Percentiles rank a stretch among this genome's conserved stretches.
These are phyloP conservation scores for Candida alai DNA, from an alignment of 805 yeast genomes.

Conservation along the genomic window DNA sequence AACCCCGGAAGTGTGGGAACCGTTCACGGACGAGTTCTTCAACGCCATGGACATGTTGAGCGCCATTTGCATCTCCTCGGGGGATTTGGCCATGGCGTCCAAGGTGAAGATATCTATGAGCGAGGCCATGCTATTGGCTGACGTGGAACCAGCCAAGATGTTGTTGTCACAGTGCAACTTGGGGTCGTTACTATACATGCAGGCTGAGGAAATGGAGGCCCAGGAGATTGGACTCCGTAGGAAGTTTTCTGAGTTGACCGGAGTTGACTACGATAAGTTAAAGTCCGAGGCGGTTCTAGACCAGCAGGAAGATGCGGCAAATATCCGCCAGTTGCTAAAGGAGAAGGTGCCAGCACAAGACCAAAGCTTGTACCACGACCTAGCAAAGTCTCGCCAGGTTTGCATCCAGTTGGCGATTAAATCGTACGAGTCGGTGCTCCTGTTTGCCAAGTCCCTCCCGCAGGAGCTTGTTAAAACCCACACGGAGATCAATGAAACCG, in stretches of 20 bases:
- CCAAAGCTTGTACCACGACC: conserved; percentile 20
- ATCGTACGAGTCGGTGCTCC: conserved; percentile 34
- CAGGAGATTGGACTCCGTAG: conserved; percentile 31
- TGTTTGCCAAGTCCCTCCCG: conserved; percentile 29
- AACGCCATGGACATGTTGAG: conserved; percentile 73
- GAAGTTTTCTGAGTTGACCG: conserved; percentile 21
- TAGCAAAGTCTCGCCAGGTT: conserved; percentile 17
- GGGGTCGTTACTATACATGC: conserved; percentile 65
- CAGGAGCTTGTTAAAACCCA: conserved; percentile 18
- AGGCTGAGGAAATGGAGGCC: conserved; percentile 60
- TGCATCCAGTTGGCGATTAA: conserved; percentile 28
- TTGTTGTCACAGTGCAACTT: conserved; percentile 63
- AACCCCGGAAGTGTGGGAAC: conserved; percentile 59
- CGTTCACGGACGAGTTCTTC: conserved; percentile 74
- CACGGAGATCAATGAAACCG: conserved; percentile 50
- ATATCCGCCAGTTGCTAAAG: conserved; percentile 3
- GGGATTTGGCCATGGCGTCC: conserved; percentile 62
- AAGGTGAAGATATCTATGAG: conserved; percentile 60
- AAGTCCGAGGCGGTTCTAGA: conserved; percentile 11
- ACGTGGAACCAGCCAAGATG: conserved; percentile 60
- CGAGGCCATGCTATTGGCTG: conserved; percentile 71
- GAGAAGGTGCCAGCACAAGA: conserved; percentile 12
- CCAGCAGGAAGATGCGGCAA: conserved; percentile 5
- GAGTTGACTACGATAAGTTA: conserved; percentile 19
- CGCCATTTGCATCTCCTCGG: conserved; percentile 64